Conservation (phyloP, 2,329 filamentous ascomycete species). For the Talaromyces sp. region DNA sequence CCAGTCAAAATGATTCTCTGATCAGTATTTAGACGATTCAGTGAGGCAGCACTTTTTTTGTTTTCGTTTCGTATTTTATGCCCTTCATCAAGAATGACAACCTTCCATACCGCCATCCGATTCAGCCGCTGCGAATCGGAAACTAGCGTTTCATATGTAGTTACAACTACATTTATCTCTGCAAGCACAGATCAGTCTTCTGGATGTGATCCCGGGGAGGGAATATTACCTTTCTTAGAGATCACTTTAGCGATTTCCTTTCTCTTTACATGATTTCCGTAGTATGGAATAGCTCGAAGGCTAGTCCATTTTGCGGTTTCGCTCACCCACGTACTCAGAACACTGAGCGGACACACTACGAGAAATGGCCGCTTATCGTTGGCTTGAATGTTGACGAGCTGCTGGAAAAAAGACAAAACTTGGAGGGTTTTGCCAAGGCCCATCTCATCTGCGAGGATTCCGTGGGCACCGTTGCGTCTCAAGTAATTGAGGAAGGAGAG, state of each 20-base stretch:
- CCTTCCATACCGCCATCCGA: conserved; percentile 47
- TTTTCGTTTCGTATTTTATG: conserved; percentile 49
- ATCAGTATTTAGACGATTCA: conserved; percentile 43
- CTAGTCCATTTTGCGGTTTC: conserved; percentile 45
- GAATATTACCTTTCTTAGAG: not conserved
- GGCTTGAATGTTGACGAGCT: conserved; percentile 36
- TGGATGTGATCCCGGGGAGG: not conserved
- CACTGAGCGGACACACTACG: conserved; percentile 48
- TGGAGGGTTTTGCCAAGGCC: conserved; percentile 26
- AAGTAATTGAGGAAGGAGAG: conserved; percentile 45
- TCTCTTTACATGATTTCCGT: conserved; percentile 41
- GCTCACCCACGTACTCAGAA: conserved; percentile 45
- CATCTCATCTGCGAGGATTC: conserved; percentile 26
- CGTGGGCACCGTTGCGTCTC: conserved; percentile 19
- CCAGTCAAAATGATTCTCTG: conserved; percentile 48
- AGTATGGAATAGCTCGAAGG: conserved; percentile 44
- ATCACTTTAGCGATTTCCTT: conserved; percentile 18
- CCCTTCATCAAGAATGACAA: conserved; percentile 50
- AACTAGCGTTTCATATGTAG: conserved; percentile 46
- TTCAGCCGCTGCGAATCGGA: conserved; percentile 46
- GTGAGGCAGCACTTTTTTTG: conserved; percentile 36
- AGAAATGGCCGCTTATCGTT: conserved; percentile 16
- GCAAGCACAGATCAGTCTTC: not conserved
- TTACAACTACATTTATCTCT: conserved; percentile 36
- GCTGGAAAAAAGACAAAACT: conserved; percentile 40